Evolutionary conservation across 116 monocot species (phyloP).

Genomic region (Papilionanthe hybrid): DNA sequence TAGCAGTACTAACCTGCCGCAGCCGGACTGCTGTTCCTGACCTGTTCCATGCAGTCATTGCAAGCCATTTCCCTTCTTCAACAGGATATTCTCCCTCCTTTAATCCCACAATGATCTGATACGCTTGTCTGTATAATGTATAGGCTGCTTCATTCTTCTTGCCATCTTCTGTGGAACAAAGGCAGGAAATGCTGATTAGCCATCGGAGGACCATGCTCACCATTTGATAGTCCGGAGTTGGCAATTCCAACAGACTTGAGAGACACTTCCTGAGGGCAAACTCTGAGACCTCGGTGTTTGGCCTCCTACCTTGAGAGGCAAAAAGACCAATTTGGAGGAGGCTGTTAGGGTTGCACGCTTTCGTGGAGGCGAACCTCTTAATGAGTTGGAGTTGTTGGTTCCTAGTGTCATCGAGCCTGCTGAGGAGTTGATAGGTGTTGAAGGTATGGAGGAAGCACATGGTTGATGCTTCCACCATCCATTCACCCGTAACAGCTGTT

Average conservation of each 20-base stretch:
- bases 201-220: conserved; percentile 50
- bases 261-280: conserved; percentile 55
- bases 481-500: conserved; percentile 5
- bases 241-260: conserved; percentile 48
- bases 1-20: conserved; percentile 21
- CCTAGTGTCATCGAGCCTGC: conserved; percentile 34
- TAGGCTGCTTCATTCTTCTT: conserved; percentile 27
- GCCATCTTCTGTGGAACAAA: not conserved
- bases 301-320: conserved; percentile 36
- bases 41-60: conserved; percentile 84
- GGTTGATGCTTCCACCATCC: conserved; percentile 19
- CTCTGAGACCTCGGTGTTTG: conserved; percentile 55
- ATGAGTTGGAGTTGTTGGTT: conserved; percentile 66
- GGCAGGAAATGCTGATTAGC: conserved; percentile 34
- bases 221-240: conserved; percentile 56
- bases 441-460: conserved; percentile 65
- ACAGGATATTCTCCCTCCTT: conserved; percentile 60
- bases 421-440: conserved; percentile 64
- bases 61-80: conserved; percentile 91
- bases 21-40: conserved; percentile 47
- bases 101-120: conserved; percentile 79
- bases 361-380: conserved; percentile 57
- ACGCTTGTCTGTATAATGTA: conserved; percentile 58
- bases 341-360: conserved; percentile 40
- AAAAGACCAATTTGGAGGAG: conserved; percentile 70